phyloP scores from a whole-genome alignment of 2,329 filamentous ascomycete genomes.

The Sphaceloma murrayae region DNA sequence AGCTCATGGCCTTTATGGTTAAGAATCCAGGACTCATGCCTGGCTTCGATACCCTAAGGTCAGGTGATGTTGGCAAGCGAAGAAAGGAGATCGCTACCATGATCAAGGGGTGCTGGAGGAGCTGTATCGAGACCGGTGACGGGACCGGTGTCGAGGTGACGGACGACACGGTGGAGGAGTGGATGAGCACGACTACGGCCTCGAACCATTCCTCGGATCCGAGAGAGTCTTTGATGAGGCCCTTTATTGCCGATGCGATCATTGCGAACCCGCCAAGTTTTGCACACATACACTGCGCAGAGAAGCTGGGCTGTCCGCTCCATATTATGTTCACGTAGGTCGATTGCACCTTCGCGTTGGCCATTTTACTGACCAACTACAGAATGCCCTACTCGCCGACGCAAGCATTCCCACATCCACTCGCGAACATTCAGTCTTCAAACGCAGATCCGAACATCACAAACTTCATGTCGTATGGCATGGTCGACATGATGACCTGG shows the following conservation, averaged over 20 bases:
- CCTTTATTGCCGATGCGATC: constrained; percentile 76
- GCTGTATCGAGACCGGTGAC: constrained; percentile 23
- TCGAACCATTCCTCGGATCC: constrained; percentile 13
- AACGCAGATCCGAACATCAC: constrained; percentile 69
- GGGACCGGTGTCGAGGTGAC: constrained; percentile 24
- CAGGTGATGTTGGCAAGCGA: constrained; percentile 23
- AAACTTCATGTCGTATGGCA: constrained; percentile 73
- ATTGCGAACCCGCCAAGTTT: constrained; percentile 73
- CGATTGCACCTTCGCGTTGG: background rate
- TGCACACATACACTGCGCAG: constrained; percentile 64
- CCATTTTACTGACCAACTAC: background rate
- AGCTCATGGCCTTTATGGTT: constrained; percentile 50
- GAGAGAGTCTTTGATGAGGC: constrained; percentile 30
- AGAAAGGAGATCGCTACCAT: constrained; percentile 22
- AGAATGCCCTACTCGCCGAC: constrained; percentile 92
- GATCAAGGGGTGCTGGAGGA: constrained; percentile 25
- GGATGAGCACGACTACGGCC: constrained; percentile 28
- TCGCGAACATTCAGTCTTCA: constrained; percentile 70
- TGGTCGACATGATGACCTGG: constrained; percentile 90
- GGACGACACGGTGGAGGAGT: constrained; percentile 27
- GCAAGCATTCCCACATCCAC: constrained; percentile 72
- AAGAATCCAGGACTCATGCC: constrained; percentile 28
- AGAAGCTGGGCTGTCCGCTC: constrained; percentile 63
- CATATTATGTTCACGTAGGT: constrained; percentile 72
- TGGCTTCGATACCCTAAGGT: constrained; percentile 21